Base-by-base conservation (phyloP, 1,139 yeast species). In the Ogataea hybrid region DNA sequence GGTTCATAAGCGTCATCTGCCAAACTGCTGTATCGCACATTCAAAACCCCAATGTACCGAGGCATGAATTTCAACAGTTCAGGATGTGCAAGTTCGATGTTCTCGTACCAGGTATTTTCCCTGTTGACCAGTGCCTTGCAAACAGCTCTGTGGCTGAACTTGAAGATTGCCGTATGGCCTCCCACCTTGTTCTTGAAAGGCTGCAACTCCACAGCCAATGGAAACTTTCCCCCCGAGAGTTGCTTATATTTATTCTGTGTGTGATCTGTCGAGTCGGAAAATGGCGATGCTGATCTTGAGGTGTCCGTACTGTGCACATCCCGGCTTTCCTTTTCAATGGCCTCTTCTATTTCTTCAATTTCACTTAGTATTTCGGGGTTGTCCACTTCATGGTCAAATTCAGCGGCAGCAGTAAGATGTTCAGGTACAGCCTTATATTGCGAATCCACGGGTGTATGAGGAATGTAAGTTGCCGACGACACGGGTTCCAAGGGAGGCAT, bases 141-240 rank as follows among this genome's bases (percentile, higher is more conserved):
- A n/a, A 94, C 96, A 0, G 97, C 97, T 44, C 87, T 72, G 53
- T 82, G 84, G 6, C 95, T 84, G 59, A 92, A 92, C 50, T 92
- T 75, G 65, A 92, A 94, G 35, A 94, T 89, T 2, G 97, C 97
- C 0, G 97, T 92, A 61, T 94, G 99, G 0, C 99, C 99, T 8
- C 99, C 99, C 6, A 94, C 98, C 58, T 86, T 86, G 59, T 92
- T 90, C 51, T 83, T 80, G 66, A 85, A 90, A 2, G 95, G 96
- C 40, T 87, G 79, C 43, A 90, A 67, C 59, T 89, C 96, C 1
- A 89, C 96, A 1, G 96, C 81, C 35, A 81, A 65, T 2, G 89
- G 86, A 53, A 70, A 82, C 28, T 69, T 68, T 6, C 65, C 59
- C 9, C 23, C 38, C 2, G 37, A n/a, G 8, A 32, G 3, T 22